These are phyloP conservation scores for Stachybotrys chartarum DNA, from an alignment of 2,329 filamentous ascomycete genomes.

Conservation along the genomic window DNA sequence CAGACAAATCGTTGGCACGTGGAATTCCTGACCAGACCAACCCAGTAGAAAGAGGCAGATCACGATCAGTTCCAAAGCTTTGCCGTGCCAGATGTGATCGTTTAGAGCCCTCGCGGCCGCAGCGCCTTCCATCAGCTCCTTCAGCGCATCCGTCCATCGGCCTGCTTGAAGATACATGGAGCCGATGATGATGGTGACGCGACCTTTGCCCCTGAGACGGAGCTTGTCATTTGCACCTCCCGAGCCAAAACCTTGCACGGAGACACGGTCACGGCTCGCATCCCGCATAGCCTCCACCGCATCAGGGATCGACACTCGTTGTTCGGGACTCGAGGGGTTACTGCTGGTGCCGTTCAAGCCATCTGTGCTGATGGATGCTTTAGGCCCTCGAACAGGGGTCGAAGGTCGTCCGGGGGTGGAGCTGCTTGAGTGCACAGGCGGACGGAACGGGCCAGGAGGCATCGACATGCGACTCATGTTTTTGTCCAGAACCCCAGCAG, in stretches of 20 bases:
- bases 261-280: constrained; percentile 48
- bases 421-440: constrained; percentile 33
- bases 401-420: constrained; percentile 43
- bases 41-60: constrained; percentile 76
- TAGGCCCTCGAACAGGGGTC: constrained; percentile 40
- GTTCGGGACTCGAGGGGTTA: constrained; percentile 34
- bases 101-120: constrained; percentile 69
- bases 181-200: constrained; percentile 72
- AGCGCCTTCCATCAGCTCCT: constrained; percentile 75
- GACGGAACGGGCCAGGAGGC: constrained; percentile 55
- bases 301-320: constrained; percentile 27
- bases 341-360: constrained; percentile 31
- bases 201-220: constrained; percentile 73
- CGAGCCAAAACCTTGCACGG: constrained; percentile 64
- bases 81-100: constrained; percentile 96
- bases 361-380: constrained; percentile 42
- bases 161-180: constrained; percentile 84
- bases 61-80: constrained; percentile 82
- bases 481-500: constrained; percentile 48
- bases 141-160: constrained; percentile 81
- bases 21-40: constrained; percentile 79
- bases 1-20: constrained; percentile 54
- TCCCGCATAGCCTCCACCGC: constrained; percentile 39
- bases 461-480: constrained; percentile 71
- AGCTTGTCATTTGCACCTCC: constrained; percentile 68